Evolutionary conservation across 2,329 filamentous ascomycete genomes (phyloP).

Genomic region (Parasarocladium wereldwijsianum): DNA sequence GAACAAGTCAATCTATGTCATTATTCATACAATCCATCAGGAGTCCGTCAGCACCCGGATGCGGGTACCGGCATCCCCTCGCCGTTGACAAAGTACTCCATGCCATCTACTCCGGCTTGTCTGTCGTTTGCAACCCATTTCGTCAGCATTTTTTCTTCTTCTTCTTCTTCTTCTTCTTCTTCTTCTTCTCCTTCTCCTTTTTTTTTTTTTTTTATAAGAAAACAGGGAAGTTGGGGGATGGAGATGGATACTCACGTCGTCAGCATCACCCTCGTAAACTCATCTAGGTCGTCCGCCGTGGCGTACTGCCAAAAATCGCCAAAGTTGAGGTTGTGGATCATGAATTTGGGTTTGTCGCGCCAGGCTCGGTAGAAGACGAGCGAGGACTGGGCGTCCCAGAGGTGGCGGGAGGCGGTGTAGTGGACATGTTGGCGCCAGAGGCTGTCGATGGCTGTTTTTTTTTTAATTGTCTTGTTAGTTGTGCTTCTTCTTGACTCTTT

Average conservation of each 20-base stretch:
- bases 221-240: no score
- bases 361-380: constrained; percentile 27
- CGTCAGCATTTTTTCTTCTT: constrained; percentile 1
- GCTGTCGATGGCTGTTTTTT: constrained; percentile 1
- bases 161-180: not conserved
- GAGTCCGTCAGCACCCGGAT: no score
- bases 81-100: no score
- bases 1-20: no score
- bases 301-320: constrained; percentile 21
- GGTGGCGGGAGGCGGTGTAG: constrained; percentile 25
- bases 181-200: not conserved
- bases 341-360: constrained; percentile 25
- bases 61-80: no score
- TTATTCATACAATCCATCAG: no score
- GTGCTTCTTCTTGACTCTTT: not conserved
- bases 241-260: no score
- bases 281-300: constrained; percentile 21
- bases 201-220: constrained; percentile 1
- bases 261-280: constrained; percentile 23
- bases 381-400: constrained; percentile 26
- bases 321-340: constrained; percentile 19
- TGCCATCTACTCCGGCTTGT: no score
- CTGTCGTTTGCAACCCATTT: no score
- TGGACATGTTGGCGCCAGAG: constrained; percentile 2
- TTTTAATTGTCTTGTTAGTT: not conserved